A percentile compares a stretch with the other conserved stretches of the same genome.
These are phyloP conservation scores for Coleophoma cylindrospora DNA, from an alignment of 2,329 filamentous ascomycete genomes.

Conservation along the genomic window DNA sequence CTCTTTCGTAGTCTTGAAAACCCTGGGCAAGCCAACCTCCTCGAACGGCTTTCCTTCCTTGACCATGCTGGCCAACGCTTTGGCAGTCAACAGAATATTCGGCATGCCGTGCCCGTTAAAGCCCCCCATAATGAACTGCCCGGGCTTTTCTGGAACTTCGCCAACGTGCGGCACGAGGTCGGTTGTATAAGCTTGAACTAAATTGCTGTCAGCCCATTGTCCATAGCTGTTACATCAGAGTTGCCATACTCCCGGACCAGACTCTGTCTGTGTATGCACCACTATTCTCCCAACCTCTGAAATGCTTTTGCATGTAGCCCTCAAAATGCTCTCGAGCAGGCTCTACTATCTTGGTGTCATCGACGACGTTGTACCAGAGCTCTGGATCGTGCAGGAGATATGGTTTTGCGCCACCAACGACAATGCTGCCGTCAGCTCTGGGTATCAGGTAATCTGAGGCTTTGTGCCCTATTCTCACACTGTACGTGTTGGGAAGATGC, in stretches of 20 bases:
- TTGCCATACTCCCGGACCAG: constrained; percentile 12
- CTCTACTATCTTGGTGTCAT: constrained; percentile 39
- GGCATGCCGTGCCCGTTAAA: constrained; percentile 49
- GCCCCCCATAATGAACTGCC: constrained; percentile 39
- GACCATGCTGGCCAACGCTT: constrained; percentile 36
- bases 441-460: constrained; percentile 41
- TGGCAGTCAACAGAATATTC: constrained; percentile 34
- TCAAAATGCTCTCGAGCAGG: constrained; percentile 38
- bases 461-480: constrained; percentile 48
- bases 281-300: constrained; percentile 41
- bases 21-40: constrained; percentile 29
- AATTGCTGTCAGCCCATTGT: neutral
- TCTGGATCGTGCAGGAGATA: constrained; percentile 15
- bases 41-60: constrained; percentile 22
- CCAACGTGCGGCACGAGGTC: constrained; percentile 41
- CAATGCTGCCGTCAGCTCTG: constrained; percentile 19
- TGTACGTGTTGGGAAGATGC: constrained; percentile 26
- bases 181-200: constrained; percentile 36
- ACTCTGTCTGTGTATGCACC: constrained; percentile 27
- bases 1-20: constrained; percentile 28
- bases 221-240: neutral
- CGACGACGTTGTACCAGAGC: constrained; percentile 38
- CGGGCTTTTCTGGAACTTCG: constrained; percentile 31
- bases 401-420: constrained; percentile 33
- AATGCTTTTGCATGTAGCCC: constrained; percentile 41